These are phyloP conservation scores for Leptomonas pyrrhocoris DNA, from an alignment of 208 protist genomes.

Conservation along the genomic window DNA sequence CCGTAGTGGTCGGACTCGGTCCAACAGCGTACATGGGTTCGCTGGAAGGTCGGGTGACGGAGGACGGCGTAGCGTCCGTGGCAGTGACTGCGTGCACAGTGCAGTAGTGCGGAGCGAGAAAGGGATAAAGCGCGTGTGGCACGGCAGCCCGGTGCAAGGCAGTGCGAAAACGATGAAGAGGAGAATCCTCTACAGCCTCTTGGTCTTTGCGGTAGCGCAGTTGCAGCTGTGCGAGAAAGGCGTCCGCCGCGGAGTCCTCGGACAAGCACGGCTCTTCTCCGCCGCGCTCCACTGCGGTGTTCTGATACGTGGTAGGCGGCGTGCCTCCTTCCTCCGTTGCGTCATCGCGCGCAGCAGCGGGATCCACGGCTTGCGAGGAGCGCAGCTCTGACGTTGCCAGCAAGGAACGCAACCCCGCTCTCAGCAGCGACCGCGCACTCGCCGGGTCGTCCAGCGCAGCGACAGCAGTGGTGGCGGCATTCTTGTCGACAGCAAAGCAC, in stretches of 20 bases:
- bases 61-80: neutral
- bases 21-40: neutral
- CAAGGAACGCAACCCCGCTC: neutral
- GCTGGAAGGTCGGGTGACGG: neutral
- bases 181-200: neutral
- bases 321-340: neutral
- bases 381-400: neutral
- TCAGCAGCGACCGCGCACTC: neutral
- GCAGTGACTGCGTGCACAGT: neutral
- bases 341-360: neutral
- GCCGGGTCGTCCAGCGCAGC: neutral
- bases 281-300: neutral
- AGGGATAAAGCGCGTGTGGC: slow-evolving; percentile 11
- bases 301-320: neutral
- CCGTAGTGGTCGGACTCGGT: neutral
- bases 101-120: slow-evolving; percentile 5
- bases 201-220: neutral
- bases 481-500: neutral
- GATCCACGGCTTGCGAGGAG: neutral
- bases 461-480: neutral
- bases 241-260: slow-evolving; percentile 14
- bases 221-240: slow-evolving; percentile 36
- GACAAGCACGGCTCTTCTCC: neutral
- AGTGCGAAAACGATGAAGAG: neutral
- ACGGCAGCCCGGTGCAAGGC: slow-evolving; percentile 14